These are phyloP conservation scores for Rossbeevera mucosa DNA, from an alignment of 768 basidiomycete species.

Conservation along the genomic window DNA sequence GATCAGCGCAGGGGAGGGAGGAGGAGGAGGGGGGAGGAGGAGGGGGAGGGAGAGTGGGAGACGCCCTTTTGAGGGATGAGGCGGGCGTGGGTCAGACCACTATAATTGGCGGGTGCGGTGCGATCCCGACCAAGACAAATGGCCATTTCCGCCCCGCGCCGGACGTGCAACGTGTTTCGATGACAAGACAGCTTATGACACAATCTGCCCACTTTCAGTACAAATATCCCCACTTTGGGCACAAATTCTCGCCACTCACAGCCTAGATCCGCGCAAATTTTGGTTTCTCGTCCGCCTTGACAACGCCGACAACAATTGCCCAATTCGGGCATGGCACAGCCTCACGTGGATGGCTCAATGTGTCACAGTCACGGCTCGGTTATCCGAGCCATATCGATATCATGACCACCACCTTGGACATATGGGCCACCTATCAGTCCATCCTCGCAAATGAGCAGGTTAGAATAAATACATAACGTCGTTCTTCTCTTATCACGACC, in stretches of 20 bases:
- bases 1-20: constrained; percentile 24
- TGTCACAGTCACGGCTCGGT: background rate
- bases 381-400: background rate
- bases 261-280: constrained; percentile 24
- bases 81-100: constrained; percentile 41
- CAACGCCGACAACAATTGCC: constrained; percentile 21
- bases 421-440: constrained; percentile 50
- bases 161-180: constrained; percentile 77
- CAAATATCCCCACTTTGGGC: constrained; percentile 11
- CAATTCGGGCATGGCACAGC: constrained; percentile 6
- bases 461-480: no score
- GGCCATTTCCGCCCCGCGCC: constrained; percentile 56
- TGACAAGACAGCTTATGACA: constrained; percentile 38
- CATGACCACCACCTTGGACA: constrained; percentile 36
- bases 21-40: constrained; percentile 25
- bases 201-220: constrained; percentile 21
- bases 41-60: constrained; percentile 11
- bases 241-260: constrained; percentile 7
- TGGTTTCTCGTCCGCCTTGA: constrained; percentile 16
- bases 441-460: constrained; percentile 67
- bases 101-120: constrained; percentile 51
- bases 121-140: constrained; percentile 47
- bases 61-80: constrained; percentile 40
- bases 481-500: background rate
- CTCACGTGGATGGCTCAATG: constrained; percentile 17